Percentiles rank a stretch among this genome's conserved stretches.
Evolutionary conservation across 192 early-diverging fungal species (phyloP).

Genomic region (Podila minutissima): DNA sequence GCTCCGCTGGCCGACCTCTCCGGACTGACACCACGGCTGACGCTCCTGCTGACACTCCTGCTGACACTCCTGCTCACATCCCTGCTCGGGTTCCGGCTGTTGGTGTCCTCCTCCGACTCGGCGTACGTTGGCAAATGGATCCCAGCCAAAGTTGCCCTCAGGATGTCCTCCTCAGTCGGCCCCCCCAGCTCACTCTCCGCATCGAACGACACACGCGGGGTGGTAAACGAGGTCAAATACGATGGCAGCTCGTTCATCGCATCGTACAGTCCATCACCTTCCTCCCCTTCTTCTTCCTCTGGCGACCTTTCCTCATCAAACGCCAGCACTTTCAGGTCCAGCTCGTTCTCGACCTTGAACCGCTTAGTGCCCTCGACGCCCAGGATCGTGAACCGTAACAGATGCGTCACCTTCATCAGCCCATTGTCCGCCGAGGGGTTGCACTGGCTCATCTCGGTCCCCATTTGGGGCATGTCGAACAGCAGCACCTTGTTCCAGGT

Average conservation of each 20-base stretch:
- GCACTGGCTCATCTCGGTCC: slow-evolving; percentile 23
- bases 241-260: slow-evolving; percentile 24
- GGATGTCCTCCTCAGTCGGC: slow-evolving; percentile 17
- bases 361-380: slow-evolving; percentile 15
- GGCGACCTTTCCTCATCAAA: slow-evolving; percentile 30
- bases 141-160: slow-evolving; percentile 10
- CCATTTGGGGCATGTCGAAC: slow-evolving; percentile 43
- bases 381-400: slow-evolving; percentile 29
- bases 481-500: slow-evolving; percentile 50
- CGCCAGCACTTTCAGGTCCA: slow-evolving; percentile 25
- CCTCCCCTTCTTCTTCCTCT: background rate
- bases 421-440: slow-evolving; percentile 38
- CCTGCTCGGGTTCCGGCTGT: slow-evolving; percentile 14
- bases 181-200: slow-evolving; percentile 14
- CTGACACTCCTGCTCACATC: slow-evolving; percentile 12
- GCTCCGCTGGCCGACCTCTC: background rate
- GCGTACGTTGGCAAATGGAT: slow-evolving; percentile 46
- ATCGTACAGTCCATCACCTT: background rate
- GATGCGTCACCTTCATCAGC: slow-evolving; percentile 30
- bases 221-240: slow-evolving; percentile 39
- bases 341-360: slow-evolving; percentile 25
- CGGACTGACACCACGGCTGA: background rate
- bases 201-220: slow-evolving; percentile 26
- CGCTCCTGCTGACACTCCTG: slow-evolving; percentile 8
- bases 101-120: slow-evolving; percentile 35